These are phyloP conservation scores for Kodamaea sagamina DNA, from an alignment of 805 yeast species.

Conservation along the genomic window DNA sequence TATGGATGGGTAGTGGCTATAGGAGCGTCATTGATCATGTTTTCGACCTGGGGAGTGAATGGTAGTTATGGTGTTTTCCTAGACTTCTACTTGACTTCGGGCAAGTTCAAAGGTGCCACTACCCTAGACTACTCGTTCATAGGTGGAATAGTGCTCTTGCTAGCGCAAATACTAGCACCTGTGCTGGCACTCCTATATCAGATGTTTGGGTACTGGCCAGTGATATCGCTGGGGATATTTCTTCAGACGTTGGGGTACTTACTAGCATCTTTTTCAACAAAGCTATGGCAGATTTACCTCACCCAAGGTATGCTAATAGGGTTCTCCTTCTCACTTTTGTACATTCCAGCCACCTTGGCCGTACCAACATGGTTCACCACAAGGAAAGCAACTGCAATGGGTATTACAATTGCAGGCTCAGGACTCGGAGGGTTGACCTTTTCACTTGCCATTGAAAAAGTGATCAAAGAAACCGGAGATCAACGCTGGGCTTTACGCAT, in stretches of 20 bases:
- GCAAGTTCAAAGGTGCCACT: constrained; percentile 42
- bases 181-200: constrained; percentile 49
- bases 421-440: constrained; percentile 54
- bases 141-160: constrained; percentile 50
- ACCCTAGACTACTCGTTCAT: constrained; percentile 54
- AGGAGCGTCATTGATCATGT: constrained; percentile 48
- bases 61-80: constrained; percentile 61
- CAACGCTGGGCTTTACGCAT: constrained; percentile 47
- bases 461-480: constrained; percentile 43
- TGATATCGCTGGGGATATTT: constrained; percentile 49
- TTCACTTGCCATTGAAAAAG: constrained; percentile 43
- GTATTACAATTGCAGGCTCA: constrained; percentile 50
- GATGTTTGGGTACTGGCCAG: constrained; percentile 50
- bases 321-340: constrained; percentile 45
- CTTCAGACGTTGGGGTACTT: constrained; percentile 47
- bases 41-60: constrained; percentile 59
- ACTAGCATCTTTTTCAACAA: constrained; percentile 52
- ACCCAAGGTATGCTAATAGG: constrained; percentile 56
- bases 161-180: constrained; percentile 62
- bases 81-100: constrained; percentile 49
- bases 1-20: constrained; percentile 54
- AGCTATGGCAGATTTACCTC: constrained; percentile 52
- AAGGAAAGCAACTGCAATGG: constrained; percentile 48
- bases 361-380: constrained; percentile 54
- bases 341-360: constrained; percentile 45